phyloP scores from a whole-genome alignment of 2,329 filamentous ascomycete species.

The Didymella keratinophila region DNA sequence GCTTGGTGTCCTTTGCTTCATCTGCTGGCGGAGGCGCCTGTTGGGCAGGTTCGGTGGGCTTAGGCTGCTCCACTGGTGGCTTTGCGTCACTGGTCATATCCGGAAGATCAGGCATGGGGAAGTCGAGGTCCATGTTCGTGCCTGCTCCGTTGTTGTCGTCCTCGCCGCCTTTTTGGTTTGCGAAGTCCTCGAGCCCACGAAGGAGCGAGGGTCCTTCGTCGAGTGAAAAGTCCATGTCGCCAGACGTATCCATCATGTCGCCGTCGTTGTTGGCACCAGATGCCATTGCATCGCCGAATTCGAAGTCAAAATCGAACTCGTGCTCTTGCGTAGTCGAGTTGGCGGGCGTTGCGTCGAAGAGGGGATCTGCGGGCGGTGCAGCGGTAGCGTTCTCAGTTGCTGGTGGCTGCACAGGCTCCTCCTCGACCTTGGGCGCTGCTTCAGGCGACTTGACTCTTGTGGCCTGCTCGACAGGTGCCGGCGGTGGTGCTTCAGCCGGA shows the following conservation, averaged over 20 bases:
- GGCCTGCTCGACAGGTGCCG: constrained; percentile 5
- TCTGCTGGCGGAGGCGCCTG: neutral
- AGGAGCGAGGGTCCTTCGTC: constrained; percentile 44
- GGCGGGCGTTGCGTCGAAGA: constrained; percentile 43
- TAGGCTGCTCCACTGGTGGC: constrained; percentile 14
- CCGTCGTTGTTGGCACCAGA: constrained; percentile 28
- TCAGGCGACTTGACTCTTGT: constrained; percentile 18
- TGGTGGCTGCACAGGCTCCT: constrained; percentile 23
- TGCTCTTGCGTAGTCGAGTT: constrained; percentile 28
- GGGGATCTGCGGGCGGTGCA: constrained; percentile 34
- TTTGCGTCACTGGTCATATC: constrained; percentile 28
- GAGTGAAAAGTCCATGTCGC: constrained; percentile 44
- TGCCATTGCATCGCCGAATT: constrained; percentile 45
- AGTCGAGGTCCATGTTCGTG: constrained; percentile 40
- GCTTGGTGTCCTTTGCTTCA: constrained; percentile 9
- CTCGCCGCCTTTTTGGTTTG: constrained; percentile 42
- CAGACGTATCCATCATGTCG: constrained; percentile 39
- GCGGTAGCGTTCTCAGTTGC: constrained; percentile 26
- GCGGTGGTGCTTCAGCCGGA: constrained; percentile 19
- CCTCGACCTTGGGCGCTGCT: constrained; percentile 25
- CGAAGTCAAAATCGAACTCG: constrained; percentile 53
- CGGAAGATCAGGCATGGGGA: constrained; percentile 44
- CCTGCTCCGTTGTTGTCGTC: constrained; percentile 23
- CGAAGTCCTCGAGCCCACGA: constrained; percentile 49
- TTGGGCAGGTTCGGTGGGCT: constrained; percentile 19